Percentiles rank a stretch among this genome's conserved stretches.
These are phyloP conservation scores for Sporothrix curviconia DNA, from an alignment of 2,329 filamentous ascomycete genomes.

Conservation along the genomic window DNA sequence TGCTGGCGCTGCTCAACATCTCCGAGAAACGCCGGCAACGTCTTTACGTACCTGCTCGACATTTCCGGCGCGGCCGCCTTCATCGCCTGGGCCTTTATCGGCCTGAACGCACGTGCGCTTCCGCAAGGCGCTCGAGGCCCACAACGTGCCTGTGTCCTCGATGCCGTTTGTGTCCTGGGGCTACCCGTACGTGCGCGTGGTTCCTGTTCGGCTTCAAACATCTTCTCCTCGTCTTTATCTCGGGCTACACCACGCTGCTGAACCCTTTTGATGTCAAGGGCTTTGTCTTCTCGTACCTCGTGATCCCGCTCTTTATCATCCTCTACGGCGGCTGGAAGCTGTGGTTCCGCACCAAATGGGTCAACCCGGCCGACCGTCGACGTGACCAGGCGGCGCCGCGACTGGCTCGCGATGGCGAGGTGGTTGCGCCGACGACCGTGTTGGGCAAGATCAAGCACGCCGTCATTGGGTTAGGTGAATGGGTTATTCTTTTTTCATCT, in stretches of 20 bases:
- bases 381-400: slow-evolving; percentile 47
- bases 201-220: slow-evolving; percentile 60
- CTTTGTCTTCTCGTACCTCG: slow-evolving; percentile 62
- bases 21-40: slow-evolving; percentile 39
- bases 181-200: slow-evolving; percentile 53
- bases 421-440: background rate
- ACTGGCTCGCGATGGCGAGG: slow-evolving; percentile 22
- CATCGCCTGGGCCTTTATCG: slow-evolving; percentile 64
- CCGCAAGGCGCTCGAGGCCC: slow-evolving; percentile 56
- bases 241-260: slow-evolving; percentile 65
- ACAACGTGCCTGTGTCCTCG: slow-evolving; percentile 55
- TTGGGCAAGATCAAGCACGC: slow-evolving; percentile 7
- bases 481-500: too few species aligned
- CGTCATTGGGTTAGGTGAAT: slow-evolving; percentile 2
- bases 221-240: slow-evolving; percentile 59
- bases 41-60: slow-evolving; percentile 68
- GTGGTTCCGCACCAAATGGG: slow-evolving; percentile 39
- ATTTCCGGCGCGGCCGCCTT: slow-evolving; percentile 62
- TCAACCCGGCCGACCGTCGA: slow-evolving; percentile 46
- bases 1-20: slow-evolving; percentile 40
- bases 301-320: slow-evolving; percentile 55
- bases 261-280: slow-evolving; percentile 47
- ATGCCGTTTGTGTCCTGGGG: slow-evolving; percentile 56
- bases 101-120: slow-evolving; percentile 60
- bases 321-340: slow-evolving; percentile 57